Evolutionary conservation across 2,329 filamentous ascomycete species (phyloP), one percentile per base, ranked within the genome.

Genomic region (Penicillium brasilianum): DNA sequence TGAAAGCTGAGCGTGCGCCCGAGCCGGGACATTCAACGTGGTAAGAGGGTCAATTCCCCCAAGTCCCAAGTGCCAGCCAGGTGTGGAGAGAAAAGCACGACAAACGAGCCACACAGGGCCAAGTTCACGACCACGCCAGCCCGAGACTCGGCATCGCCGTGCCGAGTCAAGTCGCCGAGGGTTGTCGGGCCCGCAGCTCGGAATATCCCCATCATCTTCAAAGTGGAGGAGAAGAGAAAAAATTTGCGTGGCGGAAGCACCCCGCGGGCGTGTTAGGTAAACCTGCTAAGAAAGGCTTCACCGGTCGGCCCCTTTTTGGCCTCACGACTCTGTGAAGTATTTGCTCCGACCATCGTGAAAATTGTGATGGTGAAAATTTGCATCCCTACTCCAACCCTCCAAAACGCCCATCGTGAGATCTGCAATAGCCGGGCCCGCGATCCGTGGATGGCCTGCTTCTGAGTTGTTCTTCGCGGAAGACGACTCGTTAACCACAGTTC

Each of bases 61-160:
- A 28, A 48, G 20, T 18, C 37, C 16, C 4, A 37, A 14, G n/a
- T n/a, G n/a, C n/a, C 3, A 14, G 11, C 39, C 39, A 43, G 20
- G 10, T 54, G 54, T 53, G 55, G 55, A 57, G 39, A 58, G 43
- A 20, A 43, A 51, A 46, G 53, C 20, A n/a, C 36, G 36, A 36
- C 2, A 28, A 52, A 57, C 20, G 25, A 57, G 30, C 49, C 57
- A 59, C 46, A 48, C 52, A 59, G 53, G 48, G 36, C 36, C 39
- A 53, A 37, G 53, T 37, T 57, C 43, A 57, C 32, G 34, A 54
- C 53, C 57, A 59, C 60, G 60, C 57, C 41, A 60, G 28, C 51
- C 55, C 37, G 58, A 56, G 60, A 65, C 18, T 65, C 67, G 66
- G 67, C 66, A 67, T 60, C 41, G 61, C 56, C 37, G 62, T 67